phyloP scores from a whole-genome alignment of 129 eudicot species.

The Flaveria linearis region DNA sequence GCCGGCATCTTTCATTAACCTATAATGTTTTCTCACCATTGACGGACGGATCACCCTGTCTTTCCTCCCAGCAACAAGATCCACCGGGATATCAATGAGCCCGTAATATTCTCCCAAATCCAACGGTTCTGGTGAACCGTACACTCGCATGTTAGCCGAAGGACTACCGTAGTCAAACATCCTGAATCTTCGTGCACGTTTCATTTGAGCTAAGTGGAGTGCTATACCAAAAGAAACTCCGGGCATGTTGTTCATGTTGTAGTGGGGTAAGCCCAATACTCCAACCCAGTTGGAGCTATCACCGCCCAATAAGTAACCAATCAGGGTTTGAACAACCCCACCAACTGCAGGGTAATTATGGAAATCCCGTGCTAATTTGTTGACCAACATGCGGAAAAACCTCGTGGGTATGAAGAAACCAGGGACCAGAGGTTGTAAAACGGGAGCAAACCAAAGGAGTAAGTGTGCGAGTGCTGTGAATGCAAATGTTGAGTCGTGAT shows the following conservation, averaged over 20 bases:
- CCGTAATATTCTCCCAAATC: conserved; percentile 79
- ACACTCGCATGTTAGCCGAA: conserved; percentile 60
- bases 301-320: conserved; percentile 83
- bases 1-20: conserved; percentile 62
- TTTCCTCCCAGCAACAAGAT: conserved; percentile 80
- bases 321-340: conserved; percentile 88
- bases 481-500: conserved; percentile 59
- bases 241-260: conserved; percentile 97
- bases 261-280: conserved; percentile 81
- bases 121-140: conserved; percentile 80
- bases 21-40: conserved; percentile 81
- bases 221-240: conserved; percentile 84
- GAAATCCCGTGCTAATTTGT: conserved; percentile 94
- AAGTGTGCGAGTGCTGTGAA: conserved; percentile 60
- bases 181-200: conserved; percentile 50
- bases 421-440: conserved; percentile 59
- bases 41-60: conserved; percentile 87
- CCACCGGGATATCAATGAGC: conserved; percentile 85
- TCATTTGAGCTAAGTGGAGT: conserved; percentile 84
- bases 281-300: conserved; percentile 98
- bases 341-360: conserved; percentile 95
- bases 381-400: conserved; percentile 88
- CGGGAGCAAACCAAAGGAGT: conserved; percentile 59
- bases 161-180: conserved; percentile 87
- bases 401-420: conserved; percentile 89